Conservation (phyloP, 345 rosid species). For the Punica granatum region DNA sequence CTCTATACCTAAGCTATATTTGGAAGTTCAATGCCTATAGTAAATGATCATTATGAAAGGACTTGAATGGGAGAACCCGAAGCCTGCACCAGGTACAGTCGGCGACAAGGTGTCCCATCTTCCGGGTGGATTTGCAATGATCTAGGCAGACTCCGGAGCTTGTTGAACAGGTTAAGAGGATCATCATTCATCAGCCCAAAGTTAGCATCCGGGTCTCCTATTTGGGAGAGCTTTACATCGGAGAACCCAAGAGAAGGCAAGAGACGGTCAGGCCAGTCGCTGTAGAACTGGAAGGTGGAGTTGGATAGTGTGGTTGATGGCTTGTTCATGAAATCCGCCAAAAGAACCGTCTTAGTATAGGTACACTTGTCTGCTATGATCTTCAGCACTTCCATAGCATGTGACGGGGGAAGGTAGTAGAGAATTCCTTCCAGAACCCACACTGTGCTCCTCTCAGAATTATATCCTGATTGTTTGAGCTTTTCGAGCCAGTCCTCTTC, state of each 20-base stretch:
- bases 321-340: constrained; percentile 96
- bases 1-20: constrained; percentile 15
- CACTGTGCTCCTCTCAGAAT: constrained; percentile 56
- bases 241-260: constrained; percentile 86
- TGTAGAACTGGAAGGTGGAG: constrained; percentile 72
- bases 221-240: constrained; percentile 76
- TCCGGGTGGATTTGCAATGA: constrained; percentile 69
- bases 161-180: constrained; percentile 73
- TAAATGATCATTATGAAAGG: too few species aligned
- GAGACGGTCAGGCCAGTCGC: constrained; percentile 93
- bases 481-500: constrained; percentile 63
- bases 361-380: constrained; percentile 64
- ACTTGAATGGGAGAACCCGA: constrained; percentile 79
- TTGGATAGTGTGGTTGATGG: constrained; percentile 59
- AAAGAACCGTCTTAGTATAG: constrained; percentile 56
- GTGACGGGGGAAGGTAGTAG: constrained; percentile 69
- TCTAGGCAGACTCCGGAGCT: constrained; percentile 73
- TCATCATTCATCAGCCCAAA: constrained; percentile 73
- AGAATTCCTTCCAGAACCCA: constrained; percentile 96
- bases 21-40: constrained; percentile 14
- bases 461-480: constrained; percentile 65
- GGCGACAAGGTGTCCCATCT: constrained; percentile 86
- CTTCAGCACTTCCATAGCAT: constrained; percentile 85
- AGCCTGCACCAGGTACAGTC: constrained; percentile 90
- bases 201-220: constrained; percentile 90